Conservation (phyloP, 2,329 filamentous ascomycete genomes). For the Pezizomycotina sp. region DNA sequence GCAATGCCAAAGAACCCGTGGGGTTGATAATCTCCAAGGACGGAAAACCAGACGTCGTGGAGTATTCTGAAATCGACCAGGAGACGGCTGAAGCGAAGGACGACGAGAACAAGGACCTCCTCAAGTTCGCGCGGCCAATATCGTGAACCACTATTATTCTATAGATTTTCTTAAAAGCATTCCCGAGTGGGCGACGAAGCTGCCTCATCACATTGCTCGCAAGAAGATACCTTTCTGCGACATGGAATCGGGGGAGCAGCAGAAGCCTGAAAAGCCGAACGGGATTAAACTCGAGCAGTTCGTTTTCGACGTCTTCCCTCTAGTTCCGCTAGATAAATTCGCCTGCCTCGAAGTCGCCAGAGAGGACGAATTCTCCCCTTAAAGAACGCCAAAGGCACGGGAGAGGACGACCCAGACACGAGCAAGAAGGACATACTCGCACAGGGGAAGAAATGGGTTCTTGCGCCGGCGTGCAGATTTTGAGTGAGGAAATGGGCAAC, state of each 20-base stretch:
- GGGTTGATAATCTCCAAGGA: conserved; percentile 90
- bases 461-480: conserved; percentile 60
- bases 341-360: conserved; percentile 90
- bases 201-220: conserved; percentile 87
- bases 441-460: conserved; percentile 74
- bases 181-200: conserved; percentile 64
- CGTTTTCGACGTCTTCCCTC: conserved; percentile 94
- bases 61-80: conserved; percentile 92
- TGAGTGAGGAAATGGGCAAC: conserved; percentile 41
- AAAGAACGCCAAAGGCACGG: conserved; percentile 75
- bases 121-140: conserved; percentile 97
- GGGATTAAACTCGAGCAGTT: conserved; percentile 99
- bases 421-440: conserved; percentile 78
- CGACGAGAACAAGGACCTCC: conserved; percentile 56
- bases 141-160: conserved; percentile 99
- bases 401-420: conserved; percentile 86
- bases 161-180: conserved; percentile 83
- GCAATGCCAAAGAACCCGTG: conserved; percentile 86
- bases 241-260: conserved; percentile 54
- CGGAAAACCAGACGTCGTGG: conserved; percentile 88
- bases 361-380: conserved; percentile 97
- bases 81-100: conserved; percentile 82
- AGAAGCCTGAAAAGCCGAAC: conserved; percentile 90
- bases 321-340: conserved; percentile 72
- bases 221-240: conserved; percentile 95